Evolutionary conservation across 495 filamentous ascomycete species (phyloP).

Genomic region (Hypoxylon rickii): DNA sequence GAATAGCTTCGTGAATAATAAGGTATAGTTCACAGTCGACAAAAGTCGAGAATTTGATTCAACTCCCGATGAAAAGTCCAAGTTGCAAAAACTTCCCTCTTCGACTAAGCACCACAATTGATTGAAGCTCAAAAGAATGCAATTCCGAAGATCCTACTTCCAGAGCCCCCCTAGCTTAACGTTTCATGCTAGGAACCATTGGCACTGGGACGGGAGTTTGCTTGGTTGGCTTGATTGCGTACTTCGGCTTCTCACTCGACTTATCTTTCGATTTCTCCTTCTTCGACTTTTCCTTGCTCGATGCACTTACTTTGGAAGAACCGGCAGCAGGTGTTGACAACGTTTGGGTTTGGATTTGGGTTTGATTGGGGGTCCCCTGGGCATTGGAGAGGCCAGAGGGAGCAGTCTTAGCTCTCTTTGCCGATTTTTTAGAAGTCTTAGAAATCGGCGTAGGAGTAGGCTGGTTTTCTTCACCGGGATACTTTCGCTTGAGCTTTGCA

Average conservation of each 20-base stretch:
- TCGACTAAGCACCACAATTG: background rate
- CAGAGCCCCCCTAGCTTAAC: constrained; percentile 5
- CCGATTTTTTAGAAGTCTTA: constrained; percentile 26
- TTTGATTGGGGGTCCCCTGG: constrained; percentile 5
- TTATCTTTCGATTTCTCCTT: constrained; percentile 27
- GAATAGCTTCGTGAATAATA: too few species aligned
- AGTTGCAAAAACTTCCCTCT: too few species aligned
- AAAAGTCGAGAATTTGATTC: too few species aligned
- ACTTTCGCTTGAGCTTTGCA: constrained; percentile 34
- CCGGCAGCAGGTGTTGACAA: constrained; percentile 8
- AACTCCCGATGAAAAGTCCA: too few species aligned
- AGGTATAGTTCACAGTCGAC: too few species aligned
- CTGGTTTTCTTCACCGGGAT: constrained; percentile 16
- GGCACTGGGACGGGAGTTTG: constrained; percentile 48
- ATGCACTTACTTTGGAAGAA: constrained; percentile 14
- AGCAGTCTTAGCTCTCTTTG: constrained; percentile 18
- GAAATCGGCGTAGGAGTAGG: constrained; percentile 1
- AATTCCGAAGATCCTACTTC: too few species aligned
- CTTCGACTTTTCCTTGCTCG: constrained; percentile 19
- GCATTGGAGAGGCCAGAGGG: too few species aligned
- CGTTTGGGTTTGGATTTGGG: background rate
- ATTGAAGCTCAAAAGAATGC: background rate
- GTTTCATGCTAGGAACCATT: constrained; percentile 41
- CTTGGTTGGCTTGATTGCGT: constrained; percentile 25
- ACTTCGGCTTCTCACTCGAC: constrained; percentile 29